A percentile compares a stretch with the other conserved stretches of the same genome.
Conservation (phyloP, 202 grass and related monocot genomes). For the Miscanthus sacchariflorus region DNA sequence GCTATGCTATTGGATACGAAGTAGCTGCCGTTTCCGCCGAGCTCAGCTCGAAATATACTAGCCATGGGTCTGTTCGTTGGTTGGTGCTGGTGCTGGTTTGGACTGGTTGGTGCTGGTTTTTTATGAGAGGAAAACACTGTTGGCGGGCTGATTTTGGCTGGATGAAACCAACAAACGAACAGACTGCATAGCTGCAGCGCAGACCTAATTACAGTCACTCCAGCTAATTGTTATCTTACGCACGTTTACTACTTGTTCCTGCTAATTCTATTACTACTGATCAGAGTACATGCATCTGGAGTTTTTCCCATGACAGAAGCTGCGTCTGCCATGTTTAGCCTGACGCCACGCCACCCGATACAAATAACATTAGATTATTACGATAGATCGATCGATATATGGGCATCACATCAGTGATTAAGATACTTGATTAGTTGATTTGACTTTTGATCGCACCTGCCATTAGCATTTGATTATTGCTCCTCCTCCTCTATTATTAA, state of each 20-base stretch:
- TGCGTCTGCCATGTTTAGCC: conserved; percentile 1
- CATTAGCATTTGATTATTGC: conserved; percentile 5
- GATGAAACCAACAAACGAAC: too few species aligned
- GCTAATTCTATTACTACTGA: background rate
- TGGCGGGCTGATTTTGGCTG: too few species aligned
- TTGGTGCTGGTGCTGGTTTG: too few species aligned
- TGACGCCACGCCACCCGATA: background rate
- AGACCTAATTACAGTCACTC: background rate
- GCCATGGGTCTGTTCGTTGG: too few species aligned
- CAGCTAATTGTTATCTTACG: background rate
- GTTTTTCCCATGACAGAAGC: background rate
- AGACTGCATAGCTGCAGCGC: background rate
- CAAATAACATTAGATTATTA: background rate
- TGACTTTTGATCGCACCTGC: conserved; percentile 11
- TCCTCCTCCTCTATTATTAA: background rate
- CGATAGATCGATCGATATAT: background rate
- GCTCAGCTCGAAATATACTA: too few species aligned
- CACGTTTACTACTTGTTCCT: background rate
- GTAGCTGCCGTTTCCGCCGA: too few species aligned
- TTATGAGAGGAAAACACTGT: too few species aligned
- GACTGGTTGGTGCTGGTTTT: too few species aligned
- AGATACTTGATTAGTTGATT: background rate
- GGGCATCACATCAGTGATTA: background rate
- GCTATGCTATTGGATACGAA: too few species aligned
- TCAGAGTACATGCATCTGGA: background rate